Evolutionary conservation across 768 basidiomycete species (phyloP).

Genomic region (Macrolepiota albuminosa): DNA sequence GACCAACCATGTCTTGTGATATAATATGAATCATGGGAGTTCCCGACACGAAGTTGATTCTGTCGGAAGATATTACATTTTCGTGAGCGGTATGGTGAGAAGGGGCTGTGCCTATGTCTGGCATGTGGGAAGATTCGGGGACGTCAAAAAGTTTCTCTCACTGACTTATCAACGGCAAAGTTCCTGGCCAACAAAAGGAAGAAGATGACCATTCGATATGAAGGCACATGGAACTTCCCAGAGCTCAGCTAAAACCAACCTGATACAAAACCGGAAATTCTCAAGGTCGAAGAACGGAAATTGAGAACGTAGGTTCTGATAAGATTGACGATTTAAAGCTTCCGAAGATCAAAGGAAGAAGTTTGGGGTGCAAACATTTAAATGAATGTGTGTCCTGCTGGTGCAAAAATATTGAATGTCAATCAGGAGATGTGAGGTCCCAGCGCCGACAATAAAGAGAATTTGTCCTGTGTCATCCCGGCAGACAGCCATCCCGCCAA

Average conservation of each 20-base stretch:
- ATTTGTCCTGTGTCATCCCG: not conserved
- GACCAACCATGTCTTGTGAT: not conserved
- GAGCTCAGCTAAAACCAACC: not conserved
- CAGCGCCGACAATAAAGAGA: not conserved
- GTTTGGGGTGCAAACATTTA: not conserved
- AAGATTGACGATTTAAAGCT: not conserved
- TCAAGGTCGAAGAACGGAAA: not conserved
- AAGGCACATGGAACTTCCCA: not conserved
- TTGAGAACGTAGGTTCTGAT: not conserved
- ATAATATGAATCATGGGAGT: too few relatives aligned
- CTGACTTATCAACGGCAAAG: not conserved
- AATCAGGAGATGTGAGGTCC: not conserved
- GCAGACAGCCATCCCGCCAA: not conserved
- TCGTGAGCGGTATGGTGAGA: not conserved
- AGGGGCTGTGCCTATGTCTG: not conserved
- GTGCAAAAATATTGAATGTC: not conserved
- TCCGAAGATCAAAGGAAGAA: not conserved
- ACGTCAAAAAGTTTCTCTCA: not conserved
- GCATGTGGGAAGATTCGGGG: not conserved
- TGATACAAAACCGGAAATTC: not conserved
- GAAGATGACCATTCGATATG: not conserved
- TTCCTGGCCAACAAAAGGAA: not conserved
- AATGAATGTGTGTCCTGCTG: not conserved
- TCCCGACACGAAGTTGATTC: not conserved
- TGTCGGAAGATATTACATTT: not conserved